These are phyloP conservation scores for Blastobotrys attinorum DNA, from an alignment of 805 yeast species.

Conservation along the genomic window DNA sequence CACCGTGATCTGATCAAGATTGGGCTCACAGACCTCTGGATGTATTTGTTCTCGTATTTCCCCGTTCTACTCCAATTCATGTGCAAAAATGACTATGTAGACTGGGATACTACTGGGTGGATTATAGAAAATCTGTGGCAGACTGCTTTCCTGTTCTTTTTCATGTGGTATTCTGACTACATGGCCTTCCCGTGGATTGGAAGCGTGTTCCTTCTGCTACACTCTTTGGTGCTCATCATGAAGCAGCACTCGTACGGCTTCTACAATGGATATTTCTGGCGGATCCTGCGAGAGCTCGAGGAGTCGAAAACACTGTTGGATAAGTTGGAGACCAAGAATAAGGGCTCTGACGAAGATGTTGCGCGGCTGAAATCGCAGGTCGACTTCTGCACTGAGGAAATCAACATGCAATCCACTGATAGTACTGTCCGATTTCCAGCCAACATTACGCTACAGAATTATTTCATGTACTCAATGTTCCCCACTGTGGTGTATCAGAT, in stretches of 20 bases:
- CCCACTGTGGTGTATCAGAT: constrained; percentile 73
- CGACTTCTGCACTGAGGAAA: constrained; percentile 65
- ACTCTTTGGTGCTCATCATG: constrained; percentile 82
- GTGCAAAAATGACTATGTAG: constrained; percentile 37
- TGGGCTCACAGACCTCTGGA: constrained; percentile 61
- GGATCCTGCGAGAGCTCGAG: constrained; percentile 16
- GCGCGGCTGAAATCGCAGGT: constrained; percentile 40
- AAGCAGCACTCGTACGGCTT: constrained; percentile 91
- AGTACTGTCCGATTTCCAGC: constrained; percentile 49
- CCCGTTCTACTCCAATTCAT: constrained; percentile 51
- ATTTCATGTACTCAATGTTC: constrained; percentile 72
- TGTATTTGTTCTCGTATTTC: constrained; percentile 65
- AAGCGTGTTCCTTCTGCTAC: constrained; percentile 74
- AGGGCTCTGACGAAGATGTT: constrained; percentile 26
- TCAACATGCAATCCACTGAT: constrained; percentile 55
- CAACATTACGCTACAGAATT: constrained; percentile 59
- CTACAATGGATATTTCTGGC: constrained; percentile 77
- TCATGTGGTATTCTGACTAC: constrained; percentile 48
- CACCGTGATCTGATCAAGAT: constrained; percentile 54
- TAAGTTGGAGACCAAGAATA: constrained; percentile 6
- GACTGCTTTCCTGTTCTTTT: constrained; percentile 42
- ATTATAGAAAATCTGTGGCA: constrained; percentile 52
- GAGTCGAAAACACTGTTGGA: constrained; percentile 8
- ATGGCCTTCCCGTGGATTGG: constrained; percentile 81
- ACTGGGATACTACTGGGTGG: constrained; percentile 66